These are phyloP conservation scores for Mesembryanthemum crystallinum DNA, from an alignment of 148 eudicot genomes.

Conservation along the genomic window DNA sequence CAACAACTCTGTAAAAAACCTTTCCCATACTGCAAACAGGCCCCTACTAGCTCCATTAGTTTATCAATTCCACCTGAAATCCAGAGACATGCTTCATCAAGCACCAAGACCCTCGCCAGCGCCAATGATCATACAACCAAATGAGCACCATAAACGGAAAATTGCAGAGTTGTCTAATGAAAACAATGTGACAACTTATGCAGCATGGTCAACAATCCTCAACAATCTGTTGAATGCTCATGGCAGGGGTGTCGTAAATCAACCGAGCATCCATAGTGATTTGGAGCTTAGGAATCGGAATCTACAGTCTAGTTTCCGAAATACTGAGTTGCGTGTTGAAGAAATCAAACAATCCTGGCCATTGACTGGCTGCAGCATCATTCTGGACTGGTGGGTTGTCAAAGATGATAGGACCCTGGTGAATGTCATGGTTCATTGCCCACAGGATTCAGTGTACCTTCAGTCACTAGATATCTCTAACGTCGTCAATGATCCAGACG, in stretches of 20 bases:
- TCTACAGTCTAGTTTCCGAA: neutral
- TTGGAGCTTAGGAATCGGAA: neutral
- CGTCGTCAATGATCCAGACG: neutral
- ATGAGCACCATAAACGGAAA: neutral
- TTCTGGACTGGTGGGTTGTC: slow-evolving; percentile 33
- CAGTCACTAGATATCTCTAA: slow-evolving; percentile 22
- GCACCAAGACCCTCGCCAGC: too few species aligned
- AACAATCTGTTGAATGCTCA: neutral
- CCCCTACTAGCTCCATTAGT: too few species aligned
- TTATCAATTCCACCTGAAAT: too few species aligned
- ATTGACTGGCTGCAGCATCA: slow-evolving; percentile 27
- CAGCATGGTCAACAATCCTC: neutral
- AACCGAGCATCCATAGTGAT: neutral
- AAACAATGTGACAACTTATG: neutral
- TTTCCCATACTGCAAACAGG: too few species aligned
- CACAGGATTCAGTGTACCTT: slow-evolving; percentile 24
- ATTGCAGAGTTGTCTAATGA: neutral
- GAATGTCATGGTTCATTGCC: slow-evolving; percentile 27
- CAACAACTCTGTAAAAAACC: too few species aligned
- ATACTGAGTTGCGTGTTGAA: neutral
- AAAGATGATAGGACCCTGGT: slow-evolving; percentile 3
- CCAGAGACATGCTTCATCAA: too few species aligned
- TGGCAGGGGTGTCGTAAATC: neutral
- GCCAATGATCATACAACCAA: too few species aligned
- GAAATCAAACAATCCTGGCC: slow-evolving; percentile 13